Evolutionary conservation across 202 grass and related monocot species (phyloP).

Genomic region (Panicum virgatum): DNA sequence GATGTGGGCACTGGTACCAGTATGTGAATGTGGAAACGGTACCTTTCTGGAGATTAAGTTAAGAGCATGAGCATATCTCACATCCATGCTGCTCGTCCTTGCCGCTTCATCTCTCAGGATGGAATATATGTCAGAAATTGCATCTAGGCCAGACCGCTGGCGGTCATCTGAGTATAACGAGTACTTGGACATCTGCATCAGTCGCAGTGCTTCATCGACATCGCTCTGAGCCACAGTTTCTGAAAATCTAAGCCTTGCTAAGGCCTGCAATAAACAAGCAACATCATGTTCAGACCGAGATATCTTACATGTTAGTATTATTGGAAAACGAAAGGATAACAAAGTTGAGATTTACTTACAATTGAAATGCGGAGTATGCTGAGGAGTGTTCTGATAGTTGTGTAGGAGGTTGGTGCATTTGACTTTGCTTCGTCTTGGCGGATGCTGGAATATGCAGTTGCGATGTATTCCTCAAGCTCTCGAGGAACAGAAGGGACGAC

Average conservation of each 20-base stretch:
- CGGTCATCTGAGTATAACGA: conserved; percentile 93
- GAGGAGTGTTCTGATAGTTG: conserved; percentile 90
- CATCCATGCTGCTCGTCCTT: conserved; percentile 79
- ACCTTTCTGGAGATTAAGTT: conserved; percentile 99
- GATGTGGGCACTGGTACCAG: conserved; percentile 4
- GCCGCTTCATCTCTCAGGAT: conserved; percentile 93
- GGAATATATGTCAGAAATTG: conserved; percentile 98
- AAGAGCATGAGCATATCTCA: conserved; percentile 90
- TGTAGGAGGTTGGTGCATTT: conserved; percentile 97
- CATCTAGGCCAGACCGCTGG: conserved; percentile 91
- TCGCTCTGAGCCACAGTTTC: conserved; percentile 90
- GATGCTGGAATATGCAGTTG: conserved; percentile 97
- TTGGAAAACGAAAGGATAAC: neutral
- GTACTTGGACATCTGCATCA: conserved; percentile 99
- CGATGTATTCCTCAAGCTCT: conserved; percentile 97
- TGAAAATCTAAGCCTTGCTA: conserved; percentile 96
- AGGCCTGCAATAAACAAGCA: conserved; percentile 53
- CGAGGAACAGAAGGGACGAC: conserved; percentile 78
- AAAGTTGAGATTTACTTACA: conserved; percentile 54
- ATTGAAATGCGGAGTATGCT: conserved; percentile 99
- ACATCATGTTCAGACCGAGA: neutral
- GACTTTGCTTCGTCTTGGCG: conserved; percentile 99
- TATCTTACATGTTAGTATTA: neutral
- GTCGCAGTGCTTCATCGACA: conserved; percentile 83
- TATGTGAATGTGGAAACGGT: conserved; percentile 7